Conservation (phyloP, 306 rosid species). For the Pyrus betulifolia region DNA sequence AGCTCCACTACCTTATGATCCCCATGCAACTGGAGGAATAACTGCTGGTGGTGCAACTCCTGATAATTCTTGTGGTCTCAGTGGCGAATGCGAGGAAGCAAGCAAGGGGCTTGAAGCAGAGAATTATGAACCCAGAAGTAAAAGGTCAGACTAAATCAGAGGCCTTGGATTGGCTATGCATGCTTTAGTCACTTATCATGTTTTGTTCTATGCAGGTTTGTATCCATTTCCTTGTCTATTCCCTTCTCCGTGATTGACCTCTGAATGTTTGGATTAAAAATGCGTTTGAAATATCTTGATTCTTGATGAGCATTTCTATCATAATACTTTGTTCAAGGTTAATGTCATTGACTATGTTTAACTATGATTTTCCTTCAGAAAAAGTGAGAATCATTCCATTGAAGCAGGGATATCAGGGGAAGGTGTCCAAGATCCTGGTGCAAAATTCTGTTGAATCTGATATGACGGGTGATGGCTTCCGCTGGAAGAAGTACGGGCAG, state of each 20-base stretch:
- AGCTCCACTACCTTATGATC: slow-evolving; percentile 24
- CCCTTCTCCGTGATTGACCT: not conserved
- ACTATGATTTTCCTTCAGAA: slow-evolving; percentile 39
- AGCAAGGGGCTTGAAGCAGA: slow-evolving; percentile 49
- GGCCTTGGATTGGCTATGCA: not conserved
- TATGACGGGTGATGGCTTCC: slow-evolving; percentile 67
- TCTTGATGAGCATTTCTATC: not conserved
- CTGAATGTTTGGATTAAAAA: not conserved
- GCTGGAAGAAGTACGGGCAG: slow-evolving; percentile 99
- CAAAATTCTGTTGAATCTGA: slow-evolving; percentile 58
- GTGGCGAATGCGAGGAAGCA: slow-evolving; percentile 68
- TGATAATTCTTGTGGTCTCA: slow-evolving; percentile 53
- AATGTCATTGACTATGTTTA: slow-evolving; percentile 6
- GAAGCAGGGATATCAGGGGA: slow-evolving; percentile 55
- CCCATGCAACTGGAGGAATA: slow-evolving; percentile 20
- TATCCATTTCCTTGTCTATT: not conserved
- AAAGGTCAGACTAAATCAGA: slow-evolving; percentile 38
- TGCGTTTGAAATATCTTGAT: not conserved
- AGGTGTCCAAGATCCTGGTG: slow-evolving; percentile 50
- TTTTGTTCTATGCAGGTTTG: not conserved
- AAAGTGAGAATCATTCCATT: slow-evolving; percentile 43
- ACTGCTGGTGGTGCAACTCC: slow-evolving; percentile 34
- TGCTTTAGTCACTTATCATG: not conserved
- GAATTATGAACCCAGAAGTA: slow-evolving; percentile 50
- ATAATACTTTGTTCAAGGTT: not conserved